Conservation (phyloP, 306 rosid genomes). For the Sicyos edulis region DNA sequence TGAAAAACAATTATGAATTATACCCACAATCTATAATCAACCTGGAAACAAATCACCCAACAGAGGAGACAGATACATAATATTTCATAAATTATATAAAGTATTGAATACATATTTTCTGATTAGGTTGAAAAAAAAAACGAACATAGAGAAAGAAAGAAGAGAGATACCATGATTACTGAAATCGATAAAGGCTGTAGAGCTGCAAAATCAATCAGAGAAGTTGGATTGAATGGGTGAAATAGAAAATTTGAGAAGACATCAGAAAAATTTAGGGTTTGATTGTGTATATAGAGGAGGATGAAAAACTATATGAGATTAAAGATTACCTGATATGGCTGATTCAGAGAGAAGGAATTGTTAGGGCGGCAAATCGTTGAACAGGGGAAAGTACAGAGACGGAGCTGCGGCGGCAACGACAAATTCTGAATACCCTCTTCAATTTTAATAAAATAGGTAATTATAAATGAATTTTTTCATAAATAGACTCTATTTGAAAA, state of each 20-base stretch:
- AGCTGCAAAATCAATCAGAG: background rate
- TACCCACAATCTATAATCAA: background rate
- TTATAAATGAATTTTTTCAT: too few relatives aligned
- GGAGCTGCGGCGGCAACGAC: too few relatives aligned
- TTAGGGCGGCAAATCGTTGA: too few relatives aligned
- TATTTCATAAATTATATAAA: background rate
- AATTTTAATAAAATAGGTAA: too few relatives aligned
- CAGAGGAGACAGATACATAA: background rate
- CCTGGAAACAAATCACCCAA: background rate
- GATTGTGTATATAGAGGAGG: too few relatives aligned
- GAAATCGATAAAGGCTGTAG: background rate
- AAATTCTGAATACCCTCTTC: too few relatives aligned
- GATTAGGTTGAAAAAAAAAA: background rate
- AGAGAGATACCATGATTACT: constrained; percentile 13
- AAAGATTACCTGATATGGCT: too few relatives aligned
- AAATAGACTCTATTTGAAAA: too few relatives aligned
- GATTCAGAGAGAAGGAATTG: too few relatives aligned
- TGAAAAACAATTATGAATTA: background rate
- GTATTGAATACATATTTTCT: background rate
- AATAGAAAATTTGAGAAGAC: background rate
- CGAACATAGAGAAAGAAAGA: background rate
- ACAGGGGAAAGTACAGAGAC: too few relatives aligned
- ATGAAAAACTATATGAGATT: too few relatives aligned
- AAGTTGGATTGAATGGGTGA: background rate
- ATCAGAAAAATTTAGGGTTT: too few relatives aligned